Evolutionary conservation across 2,329 filamentous ascomycete species (phyloP).

Genomic region (Colletotrichum sojae): DNA sequence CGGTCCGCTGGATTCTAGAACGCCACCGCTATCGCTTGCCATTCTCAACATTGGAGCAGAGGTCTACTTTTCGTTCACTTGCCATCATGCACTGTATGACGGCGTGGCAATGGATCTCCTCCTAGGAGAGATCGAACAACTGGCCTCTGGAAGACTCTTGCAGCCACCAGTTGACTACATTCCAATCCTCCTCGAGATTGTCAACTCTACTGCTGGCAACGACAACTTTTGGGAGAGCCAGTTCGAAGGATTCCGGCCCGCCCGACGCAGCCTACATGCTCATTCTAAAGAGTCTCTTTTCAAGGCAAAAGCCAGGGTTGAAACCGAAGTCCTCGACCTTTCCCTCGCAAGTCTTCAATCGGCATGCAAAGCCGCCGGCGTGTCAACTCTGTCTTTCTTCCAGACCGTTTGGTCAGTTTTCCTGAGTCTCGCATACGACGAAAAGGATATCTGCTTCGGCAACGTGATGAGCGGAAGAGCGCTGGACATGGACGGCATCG

Average conservation of each 20-base stretch:
- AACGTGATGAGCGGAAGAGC: constrained; percentile 87
- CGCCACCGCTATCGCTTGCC: constrained; percentile 62
- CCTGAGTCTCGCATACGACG: constrained; percentile 68
- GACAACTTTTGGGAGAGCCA: constrained; percentile 77
- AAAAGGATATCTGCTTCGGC: constrained; percentile 84
- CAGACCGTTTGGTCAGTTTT: constrained; percentile 82
- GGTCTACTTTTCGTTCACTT: constrained; percentile 63
- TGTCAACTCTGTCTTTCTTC: constrained; percentile 75
- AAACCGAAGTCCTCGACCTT: constrained; percentile 32
- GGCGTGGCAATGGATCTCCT: constrained; percentile 81
- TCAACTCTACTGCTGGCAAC: constrained; percentile 61
- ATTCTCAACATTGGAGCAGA: constrained; percentile 52
- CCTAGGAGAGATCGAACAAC: constrained; percentile 77
- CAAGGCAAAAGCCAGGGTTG: not conserved
- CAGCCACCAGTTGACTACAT: constrained; percentile 68
- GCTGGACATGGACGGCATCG: constrained; percentile 74
- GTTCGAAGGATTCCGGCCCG: constrained; percentile 64
- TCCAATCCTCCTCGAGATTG: constrained; percentile 73
- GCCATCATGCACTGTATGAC: constrained; percentile 90
- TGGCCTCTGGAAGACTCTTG: constrained; percentile 65
- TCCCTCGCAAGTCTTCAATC: constrained; percentile 62
- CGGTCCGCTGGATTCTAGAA: constrained; percentile 58
- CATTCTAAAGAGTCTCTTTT: not conserved
- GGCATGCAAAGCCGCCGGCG: constrained; percentile 65
- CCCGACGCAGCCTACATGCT: constrained; percentile 30